Conservation (phyloP, 202 grass and related monocot genomes). For the Carex arenaria region DNA sequence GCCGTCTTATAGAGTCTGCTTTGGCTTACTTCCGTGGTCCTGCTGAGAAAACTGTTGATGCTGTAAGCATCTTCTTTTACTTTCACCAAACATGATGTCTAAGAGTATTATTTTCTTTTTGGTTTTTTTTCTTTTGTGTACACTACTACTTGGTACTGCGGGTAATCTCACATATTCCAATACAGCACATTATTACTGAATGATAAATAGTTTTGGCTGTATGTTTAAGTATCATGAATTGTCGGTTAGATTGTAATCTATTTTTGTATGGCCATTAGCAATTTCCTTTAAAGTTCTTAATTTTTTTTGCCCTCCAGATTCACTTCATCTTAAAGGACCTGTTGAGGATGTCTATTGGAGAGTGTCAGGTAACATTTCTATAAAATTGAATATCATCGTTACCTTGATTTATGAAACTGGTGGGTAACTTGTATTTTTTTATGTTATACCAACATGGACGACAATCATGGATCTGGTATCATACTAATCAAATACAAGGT, state of each 20-base stretch:
- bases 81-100: neutral
- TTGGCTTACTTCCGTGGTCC: conserved; percentile 55
- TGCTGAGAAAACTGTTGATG: conserved; percentile 63
- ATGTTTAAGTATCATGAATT: neutral
- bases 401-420: neutral
- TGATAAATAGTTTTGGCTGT: neutral
- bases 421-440: neutral
- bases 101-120: neutral
- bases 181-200: neutral
- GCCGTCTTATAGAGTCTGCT: conserved; percentile 43
- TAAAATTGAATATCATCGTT: neutral
- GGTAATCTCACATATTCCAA: neutral
- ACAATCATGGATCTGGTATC: neutral
- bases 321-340: conserved; percentile 56
- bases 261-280: neutral
- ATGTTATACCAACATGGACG: neutral
- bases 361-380: conserved; percentile 40
- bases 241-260: neutral
- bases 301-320: conserved; percentile 31
- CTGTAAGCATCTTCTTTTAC: conserved; percentile 34
- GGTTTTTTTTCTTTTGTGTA: neutral
- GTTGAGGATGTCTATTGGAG: conserved; percentile 62
- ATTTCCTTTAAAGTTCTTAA: neutral
- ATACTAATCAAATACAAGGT: neutral
- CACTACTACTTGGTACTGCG: neutral